Conservation (phyloP, 2,329 filamentous ascomycete species). For the Pestalotiopsis sp. region DNA sequence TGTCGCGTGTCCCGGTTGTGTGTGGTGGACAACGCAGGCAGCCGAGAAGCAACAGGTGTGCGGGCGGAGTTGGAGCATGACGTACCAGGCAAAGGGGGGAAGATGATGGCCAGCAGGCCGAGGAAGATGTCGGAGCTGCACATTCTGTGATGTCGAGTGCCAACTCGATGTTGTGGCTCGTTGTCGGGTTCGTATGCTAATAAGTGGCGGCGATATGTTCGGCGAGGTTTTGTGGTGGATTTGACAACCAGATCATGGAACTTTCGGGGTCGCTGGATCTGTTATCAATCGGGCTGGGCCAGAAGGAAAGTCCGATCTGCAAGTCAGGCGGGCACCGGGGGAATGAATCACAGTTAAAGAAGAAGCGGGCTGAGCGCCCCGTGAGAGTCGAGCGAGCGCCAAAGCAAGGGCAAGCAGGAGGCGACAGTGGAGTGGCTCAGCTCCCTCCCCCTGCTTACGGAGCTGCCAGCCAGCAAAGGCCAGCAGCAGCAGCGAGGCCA, state of each 20-base stretch:
- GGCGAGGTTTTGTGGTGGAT: background rate
- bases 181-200: background rate
- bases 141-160: slow-evolving; percentile 41
- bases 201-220: background rate
- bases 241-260: background rate
- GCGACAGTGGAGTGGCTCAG: slow-evolving; percentile 9
- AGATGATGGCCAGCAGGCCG: slow-evolving; percentile 64
- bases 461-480: background rate
- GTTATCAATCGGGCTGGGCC: background rate
- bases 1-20: background rate
- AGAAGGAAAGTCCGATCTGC: background rate
- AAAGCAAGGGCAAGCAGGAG: background rate
- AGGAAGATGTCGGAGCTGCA: slow-evolving; percentile 66
- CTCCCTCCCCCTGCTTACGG: background rate
- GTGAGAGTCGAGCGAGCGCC: background rate
- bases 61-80: slow-evolving; percentile 25
- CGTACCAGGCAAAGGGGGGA: slow-evolving; percentile 67
- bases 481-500: background rate
- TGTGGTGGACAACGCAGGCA: background rate
- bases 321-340: background rate
- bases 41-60: background rate
- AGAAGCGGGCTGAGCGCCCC: background rate
- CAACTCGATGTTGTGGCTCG: background rate
- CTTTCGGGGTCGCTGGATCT: background rate
- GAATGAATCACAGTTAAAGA: background rate